phyloP scores from a whole-genome alignment of 139 green algal species.

The Penium margaritaceum region DNA sequence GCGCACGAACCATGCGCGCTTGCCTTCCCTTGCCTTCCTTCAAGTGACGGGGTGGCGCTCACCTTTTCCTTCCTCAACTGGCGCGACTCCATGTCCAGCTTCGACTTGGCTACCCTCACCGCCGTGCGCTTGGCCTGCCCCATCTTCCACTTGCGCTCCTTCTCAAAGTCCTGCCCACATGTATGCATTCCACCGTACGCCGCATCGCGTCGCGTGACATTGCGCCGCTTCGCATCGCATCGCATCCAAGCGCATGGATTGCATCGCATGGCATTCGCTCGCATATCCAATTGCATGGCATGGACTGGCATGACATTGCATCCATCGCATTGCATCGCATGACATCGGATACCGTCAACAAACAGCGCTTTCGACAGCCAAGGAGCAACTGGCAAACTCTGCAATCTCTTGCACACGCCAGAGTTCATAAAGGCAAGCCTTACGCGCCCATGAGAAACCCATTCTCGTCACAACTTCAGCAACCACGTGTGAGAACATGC shows the following conservation, averaged over 20 bases:
- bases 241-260: not conserved
- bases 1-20: no score
- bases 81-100: constrained; percentile 63
- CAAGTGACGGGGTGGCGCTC: not conserved
- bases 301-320: constrained; percentile 79
- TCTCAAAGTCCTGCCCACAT: constrained; percentile 35
- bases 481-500: no score
- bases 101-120: constrained; percentile 52
- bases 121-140: constrained; percentile 63
- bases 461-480: no score
- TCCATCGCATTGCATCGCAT: not conserved
- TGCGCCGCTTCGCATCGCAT: no score
- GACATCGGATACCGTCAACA: no score
- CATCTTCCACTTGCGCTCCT: constrained; percentile 67
- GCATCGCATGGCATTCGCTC: not conserved
- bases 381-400: not conserved
- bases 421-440: no score
- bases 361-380: no score
- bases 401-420: not conserved
- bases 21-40: no score
- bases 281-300: not conserved
- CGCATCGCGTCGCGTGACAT: no score
- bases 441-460: no score
- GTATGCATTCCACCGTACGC: no score
- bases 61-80: constrained; percentile 28